Conservation (phyloP, 176 grass and related monocot species). For the Eragrostis curvula region DNA sequence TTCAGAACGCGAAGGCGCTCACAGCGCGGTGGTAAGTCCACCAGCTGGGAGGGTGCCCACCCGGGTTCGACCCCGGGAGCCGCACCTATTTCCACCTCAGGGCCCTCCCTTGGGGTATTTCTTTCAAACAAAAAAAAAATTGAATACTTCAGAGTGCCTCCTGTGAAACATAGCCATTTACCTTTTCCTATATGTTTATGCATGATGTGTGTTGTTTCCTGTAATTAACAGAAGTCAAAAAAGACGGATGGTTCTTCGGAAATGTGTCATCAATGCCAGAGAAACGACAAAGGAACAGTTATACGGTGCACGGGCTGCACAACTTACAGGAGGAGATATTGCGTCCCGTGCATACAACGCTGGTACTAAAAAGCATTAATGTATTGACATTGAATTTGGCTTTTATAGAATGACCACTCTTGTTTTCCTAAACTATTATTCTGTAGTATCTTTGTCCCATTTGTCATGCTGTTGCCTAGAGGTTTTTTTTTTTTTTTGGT, state of each 20-base stretch:
- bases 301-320: conserved; percentile 53
- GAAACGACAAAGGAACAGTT: conserved; percentile 62
- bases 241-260: conserved; percentile 9
- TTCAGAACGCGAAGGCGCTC: no score
- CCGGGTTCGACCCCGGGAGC: no score
- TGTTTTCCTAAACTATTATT: no score
- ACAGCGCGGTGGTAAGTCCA: no score
- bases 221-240: conserved; percentile 21
- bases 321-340: conserved; percentile 53
- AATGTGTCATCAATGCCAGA: conserved; percentile 89
- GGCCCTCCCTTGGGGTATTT: no score
- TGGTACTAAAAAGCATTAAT: conserved; percentile 53
- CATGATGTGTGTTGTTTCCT: not conserved
- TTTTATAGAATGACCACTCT: not conserved
- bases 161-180: not conserved
- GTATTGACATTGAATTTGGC: not conserved
- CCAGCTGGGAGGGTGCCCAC: no score
- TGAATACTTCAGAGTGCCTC: not conserved
- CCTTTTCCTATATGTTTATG: not conserved
- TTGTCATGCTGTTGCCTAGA: no score
- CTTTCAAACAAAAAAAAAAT: no score
- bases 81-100: no score
- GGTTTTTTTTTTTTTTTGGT: no score
- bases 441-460: no score
- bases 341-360: conserved; percentile 57